phyloP scores from a whole-genome alignment of 148 eudicot genomes.

The Hydrangea macrophylla region DNA sequence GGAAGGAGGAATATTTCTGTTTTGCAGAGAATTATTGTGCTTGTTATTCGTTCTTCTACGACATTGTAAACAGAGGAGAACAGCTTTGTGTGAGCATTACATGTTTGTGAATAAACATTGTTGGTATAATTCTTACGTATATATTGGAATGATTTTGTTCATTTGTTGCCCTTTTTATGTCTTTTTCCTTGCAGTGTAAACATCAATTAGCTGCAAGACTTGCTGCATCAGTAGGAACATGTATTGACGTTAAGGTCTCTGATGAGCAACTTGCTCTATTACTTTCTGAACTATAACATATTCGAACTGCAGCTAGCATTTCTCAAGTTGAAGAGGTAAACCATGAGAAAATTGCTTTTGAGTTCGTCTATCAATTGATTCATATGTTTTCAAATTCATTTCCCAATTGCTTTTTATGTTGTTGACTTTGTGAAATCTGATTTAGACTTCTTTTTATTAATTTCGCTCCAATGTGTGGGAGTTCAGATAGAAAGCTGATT shows the following conservation, averaged over 20 bases:
- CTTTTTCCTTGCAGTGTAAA: conserved; percentile 57
- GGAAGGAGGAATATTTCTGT: conserved; percentile 83
- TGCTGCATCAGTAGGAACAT: conserved; percentile 61
- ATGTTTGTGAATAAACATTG: not conserved
- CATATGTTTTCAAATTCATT: not conserved
- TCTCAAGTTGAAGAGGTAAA: conserved; percentile 3
- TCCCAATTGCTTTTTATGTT: no score
- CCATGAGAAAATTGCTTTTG: not conserved
- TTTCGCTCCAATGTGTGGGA: not conserved
- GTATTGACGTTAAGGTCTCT: conserved; percentile 58
- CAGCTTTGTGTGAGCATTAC: conserved; percentile 77
- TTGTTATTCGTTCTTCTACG: conserved; percentile 95
- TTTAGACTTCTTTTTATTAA: not conserved
- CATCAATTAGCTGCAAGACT: conserved; percentile 97
- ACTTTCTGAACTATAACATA: conserved; percentile 58
- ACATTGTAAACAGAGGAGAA: conserved; percentile 79
- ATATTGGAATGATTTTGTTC: not conserved
- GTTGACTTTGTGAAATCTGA: not conserved
- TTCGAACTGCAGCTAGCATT: not conserved
- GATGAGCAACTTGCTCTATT: conserved; percentile 81
- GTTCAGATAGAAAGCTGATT: not conserved
- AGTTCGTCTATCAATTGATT: not conserved
- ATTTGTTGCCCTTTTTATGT: not conserved
- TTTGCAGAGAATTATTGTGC: conserved; percentile 81
- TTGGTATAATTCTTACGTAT: not conserved